A percentile compares a stretch with the other conserved stretches of the same genome.
Conservation (phyloP, 352 stramenopile genomes). For the Pythium aristosporum region DNA sequence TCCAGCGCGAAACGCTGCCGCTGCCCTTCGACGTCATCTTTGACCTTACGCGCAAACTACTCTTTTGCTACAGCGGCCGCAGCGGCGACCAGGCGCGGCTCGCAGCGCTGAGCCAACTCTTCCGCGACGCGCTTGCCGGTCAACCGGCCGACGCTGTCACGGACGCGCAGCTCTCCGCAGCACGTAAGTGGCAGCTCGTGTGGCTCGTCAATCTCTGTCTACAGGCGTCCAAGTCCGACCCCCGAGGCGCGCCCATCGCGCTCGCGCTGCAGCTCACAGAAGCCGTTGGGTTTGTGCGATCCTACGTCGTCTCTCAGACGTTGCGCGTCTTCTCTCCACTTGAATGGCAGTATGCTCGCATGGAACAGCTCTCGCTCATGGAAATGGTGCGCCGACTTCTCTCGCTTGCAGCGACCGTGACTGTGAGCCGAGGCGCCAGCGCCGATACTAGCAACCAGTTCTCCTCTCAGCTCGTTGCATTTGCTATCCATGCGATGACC, state of each 20-base stretch:
- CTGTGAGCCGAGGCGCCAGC: not conserved
- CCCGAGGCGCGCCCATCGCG: conserved; percentile 21
- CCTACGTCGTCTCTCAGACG: conserved; percentile 26
- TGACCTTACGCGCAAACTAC: conserved; percentile 43
- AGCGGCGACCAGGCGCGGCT: conserved; percentile 33
- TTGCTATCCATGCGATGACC: conserved; percentile 1
- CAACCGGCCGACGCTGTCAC: conserved; percentile 10
- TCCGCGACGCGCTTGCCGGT: conserved; percentile 15
- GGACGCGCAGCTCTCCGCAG: conserved; percentile 7
- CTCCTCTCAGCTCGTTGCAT: conserved; percentile 4
- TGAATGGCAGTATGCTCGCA: conserved; percentile 20
- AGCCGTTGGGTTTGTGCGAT: conserved; percentile 15
- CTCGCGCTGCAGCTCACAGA: conserved; percentile 28
- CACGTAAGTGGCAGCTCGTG: conserved; percentile 39
- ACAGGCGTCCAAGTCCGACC: conserved; percentile 21
- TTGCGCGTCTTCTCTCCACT: conserved; percentile 15
- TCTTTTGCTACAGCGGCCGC: conserved; percentile 40
- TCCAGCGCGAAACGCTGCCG: conserved; percentile 49
- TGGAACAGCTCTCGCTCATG: conserved; percentile 5
- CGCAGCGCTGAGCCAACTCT: conserved; percentile 23
- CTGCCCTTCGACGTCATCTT: conserved; percentile 52
- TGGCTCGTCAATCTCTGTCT: conserved; percentile 50
- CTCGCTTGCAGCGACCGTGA: not conserved
- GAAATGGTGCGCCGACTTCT: conserved; percentile 9
- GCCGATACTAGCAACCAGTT: not conserved